Evolutionary conservation across 192 early-diverging fungal genomes (phyloP).

Genomic region (Coemansia sp.): DNA sequence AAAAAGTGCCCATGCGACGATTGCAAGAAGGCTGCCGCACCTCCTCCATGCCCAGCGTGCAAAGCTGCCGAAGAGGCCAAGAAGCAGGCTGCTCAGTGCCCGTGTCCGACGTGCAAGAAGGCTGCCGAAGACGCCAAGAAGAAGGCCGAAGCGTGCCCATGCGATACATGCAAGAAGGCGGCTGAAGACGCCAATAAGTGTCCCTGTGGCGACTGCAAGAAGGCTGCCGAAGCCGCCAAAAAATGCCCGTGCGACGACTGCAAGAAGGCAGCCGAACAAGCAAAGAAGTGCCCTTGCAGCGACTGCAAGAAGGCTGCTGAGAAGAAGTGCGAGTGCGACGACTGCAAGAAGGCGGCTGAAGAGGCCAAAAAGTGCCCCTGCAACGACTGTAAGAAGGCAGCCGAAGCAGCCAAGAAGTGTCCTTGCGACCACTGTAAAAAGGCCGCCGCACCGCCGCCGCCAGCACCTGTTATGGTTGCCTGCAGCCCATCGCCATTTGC

Average conservation of each 20-base stretch:
- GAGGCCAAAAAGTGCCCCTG: constrained; percentile 32
- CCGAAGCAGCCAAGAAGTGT: constrained; percentile 21
- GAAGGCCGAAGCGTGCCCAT: constrained; percentile 36
- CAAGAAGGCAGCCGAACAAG: constrained; percentile 34
- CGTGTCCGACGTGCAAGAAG: constrained; percentile 37
- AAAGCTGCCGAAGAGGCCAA: constrained; percentile 34
- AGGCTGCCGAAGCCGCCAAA: constrained; percentile 37
- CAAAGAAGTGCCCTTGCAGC: constrained; percentile 37
- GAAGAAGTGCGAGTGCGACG: constrained; percentile 30
- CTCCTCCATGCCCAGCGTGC: constrained; percentile 28
- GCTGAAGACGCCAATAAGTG: constrained; percentile 26
- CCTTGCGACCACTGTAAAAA: constrained; percentile 28
- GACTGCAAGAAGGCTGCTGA: constrained; percentile 38
- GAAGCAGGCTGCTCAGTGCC: constrained; percentile 31
- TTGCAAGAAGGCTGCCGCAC: constrained; percentile 20
- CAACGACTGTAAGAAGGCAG: constrained; percentile 25
- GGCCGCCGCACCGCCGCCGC: constrained; percentile 21
- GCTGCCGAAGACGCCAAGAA: constrained; percentile 36
- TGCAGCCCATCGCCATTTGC: constrained; percentile 51
- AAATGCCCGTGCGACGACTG: constrained; percentile 33
- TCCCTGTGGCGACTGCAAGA: constrained; percentile 28
- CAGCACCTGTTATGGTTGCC: constrained; percentile 16
- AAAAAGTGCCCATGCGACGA: constrained; percentile 25
- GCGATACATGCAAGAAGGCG: constrained; percentile 32
- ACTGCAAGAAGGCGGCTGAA: constrained; percentile 26